phyloP scores from a whole-genome alignment of 1,139 yeast species.

The Blastobotrys arbuscula region DNA sequence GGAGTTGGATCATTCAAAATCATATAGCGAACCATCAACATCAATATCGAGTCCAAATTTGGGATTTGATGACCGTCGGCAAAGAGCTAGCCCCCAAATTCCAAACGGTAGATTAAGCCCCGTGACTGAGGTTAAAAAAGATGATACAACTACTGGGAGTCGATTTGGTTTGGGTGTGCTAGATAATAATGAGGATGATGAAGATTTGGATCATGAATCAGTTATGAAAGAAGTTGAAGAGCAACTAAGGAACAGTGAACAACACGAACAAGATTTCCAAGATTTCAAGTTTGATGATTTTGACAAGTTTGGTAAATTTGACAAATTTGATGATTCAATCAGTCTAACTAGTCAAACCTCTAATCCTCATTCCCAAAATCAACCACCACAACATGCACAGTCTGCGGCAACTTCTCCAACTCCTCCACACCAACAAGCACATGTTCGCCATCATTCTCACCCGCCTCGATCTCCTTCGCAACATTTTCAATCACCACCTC shows the following conservation, averaged over 20 bases:
- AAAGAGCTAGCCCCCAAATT: not conserved
- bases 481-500: not conserved
- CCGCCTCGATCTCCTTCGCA: not conserved
- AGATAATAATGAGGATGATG: not conserved
- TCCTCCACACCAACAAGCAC: not conserved
- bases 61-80: not conserved
- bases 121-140: not conserved
- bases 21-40: constrained; percentile 11
- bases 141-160: not conserved
- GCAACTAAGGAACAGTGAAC: not conserved
- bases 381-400: not conserved
- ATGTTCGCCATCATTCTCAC: not conserved
- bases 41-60: constrained; percentile 6
- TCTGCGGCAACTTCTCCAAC: not conserved
- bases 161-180: not conserved
- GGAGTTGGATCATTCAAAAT: not conserved
- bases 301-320: not conserved
- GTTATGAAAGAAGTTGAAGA: not conserved
- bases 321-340: no score
- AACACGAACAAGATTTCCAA: not conserved
- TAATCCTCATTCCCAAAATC: not conserved
- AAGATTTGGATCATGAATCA: not conserved
- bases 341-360: no score
- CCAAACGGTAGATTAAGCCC: not conserved
- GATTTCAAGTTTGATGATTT: not conserved